Conservation (phyloP, 2,329 filamentous ascomycete species). For the Dactylellina leptospora region DNA sequence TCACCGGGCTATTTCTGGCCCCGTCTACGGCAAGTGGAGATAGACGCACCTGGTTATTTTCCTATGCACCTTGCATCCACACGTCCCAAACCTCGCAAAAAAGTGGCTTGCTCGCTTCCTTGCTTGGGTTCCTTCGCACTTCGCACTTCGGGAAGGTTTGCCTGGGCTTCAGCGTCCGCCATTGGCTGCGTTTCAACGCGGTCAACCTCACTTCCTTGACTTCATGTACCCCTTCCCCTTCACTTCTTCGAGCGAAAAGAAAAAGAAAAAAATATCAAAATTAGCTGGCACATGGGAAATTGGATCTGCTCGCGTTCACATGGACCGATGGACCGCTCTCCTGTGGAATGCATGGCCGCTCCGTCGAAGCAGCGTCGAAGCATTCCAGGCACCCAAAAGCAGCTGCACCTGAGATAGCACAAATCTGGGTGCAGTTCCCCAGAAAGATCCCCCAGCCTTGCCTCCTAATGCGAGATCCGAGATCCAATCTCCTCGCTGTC, state of each 20-base stretch:
- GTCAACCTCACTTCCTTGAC: too few relatives aligned
- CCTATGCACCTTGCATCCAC: conserved; percentile 44
- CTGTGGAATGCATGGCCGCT: conserved; percentile 37
- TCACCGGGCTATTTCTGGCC: neutral
- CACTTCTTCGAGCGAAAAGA: too few relatives aligned
- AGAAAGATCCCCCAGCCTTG: conserved; percentile 26
- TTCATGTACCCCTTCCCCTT: too few relatives aligned
- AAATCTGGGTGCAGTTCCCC: conserved; percentile 34
- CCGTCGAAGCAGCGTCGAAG: conserved; percentile 36
- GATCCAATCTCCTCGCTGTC: conserved; percentile 23
- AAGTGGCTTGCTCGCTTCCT: conserved; percentile 42
- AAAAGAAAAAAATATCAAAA: too few relatives aligned
- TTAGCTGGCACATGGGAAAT: conserved; percentile 42
- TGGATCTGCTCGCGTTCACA: conserved; percentile 50
- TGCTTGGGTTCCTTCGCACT: conserved; percentile 14
- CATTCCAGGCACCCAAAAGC: conserved; percentile 42
- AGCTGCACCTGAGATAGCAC: conserved; percentile 25
- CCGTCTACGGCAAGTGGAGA: too few relatives aligned
- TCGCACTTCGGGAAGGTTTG: conserved; percentile 49
- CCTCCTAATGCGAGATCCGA: neutral
- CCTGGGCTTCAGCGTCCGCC: conserved; percentile 11
- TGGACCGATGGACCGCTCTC: conserved; percentile 21
- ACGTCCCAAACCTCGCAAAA: neutral
- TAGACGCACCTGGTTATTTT: too few relatives aligned
- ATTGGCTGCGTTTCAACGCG: conserved; percentile 50